These are phyloP conservation scores for Ustilago nuda DNA, from an alignment of 1,284 basidiomycete genomes.

Conservation along the genomic window DNA sequence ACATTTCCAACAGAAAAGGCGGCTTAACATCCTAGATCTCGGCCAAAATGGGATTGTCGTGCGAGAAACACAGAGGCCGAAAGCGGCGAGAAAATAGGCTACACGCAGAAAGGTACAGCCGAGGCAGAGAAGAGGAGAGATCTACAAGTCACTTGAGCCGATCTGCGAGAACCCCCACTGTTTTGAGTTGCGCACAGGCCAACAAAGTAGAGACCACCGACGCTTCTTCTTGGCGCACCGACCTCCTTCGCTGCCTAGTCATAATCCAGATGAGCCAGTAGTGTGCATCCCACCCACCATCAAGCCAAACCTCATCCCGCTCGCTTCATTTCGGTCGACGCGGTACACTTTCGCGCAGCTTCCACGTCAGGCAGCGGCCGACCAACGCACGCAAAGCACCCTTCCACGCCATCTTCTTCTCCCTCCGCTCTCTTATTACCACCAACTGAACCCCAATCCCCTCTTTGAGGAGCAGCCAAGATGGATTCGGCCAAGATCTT, in stretches of 20 bases:
- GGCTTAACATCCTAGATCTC: not conserved
- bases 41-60: not conserved
- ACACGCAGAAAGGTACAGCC: constrained; percentile 23
- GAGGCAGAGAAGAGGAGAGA: constrained; percentile 5
- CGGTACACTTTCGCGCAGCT: constrained; percentile 1
- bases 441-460: not conserved
- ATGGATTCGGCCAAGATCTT: constrained; percentile 56
- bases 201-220: not conserved
- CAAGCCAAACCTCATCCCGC: not conserved
- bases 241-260: not conserved
- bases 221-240: constrained; percentile 9
- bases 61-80: constrained; percentile 8
- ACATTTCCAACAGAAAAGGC: not conserved
- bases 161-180: not conserved
- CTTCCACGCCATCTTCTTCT: not conserved
- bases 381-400: not conserved
- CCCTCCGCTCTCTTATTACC: not conserved
- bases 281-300: not conserved
- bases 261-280: not conserved
- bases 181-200: constrained; percentile 17
- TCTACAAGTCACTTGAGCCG: not conserved
- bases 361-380: constrained; percentile 25
- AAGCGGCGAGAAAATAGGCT: not conserved
- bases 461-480: not conserved
- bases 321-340: constrained; percentile 9